phyloP scores from a whole-genome alignment of 1,284 basidiomycete genomes.

The Coniferiporia sulphurascens region DNA sequence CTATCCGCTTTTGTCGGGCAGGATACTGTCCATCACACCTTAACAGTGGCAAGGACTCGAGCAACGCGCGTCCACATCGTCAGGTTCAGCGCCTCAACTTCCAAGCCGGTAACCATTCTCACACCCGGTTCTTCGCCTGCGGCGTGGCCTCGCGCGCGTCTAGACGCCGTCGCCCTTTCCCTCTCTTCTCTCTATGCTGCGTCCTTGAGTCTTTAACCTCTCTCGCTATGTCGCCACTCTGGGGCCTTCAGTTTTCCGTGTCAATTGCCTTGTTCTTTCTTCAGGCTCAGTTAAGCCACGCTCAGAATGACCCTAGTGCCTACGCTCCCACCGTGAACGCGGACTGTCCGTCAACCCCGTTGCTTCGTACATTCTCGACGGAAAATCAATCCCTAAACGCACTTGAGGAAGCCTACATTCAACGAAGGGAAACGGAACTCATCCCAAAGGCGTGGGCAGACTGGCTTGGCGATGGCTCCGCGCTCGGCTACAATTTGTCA shows the following conservation, averaged over 20 bases:
- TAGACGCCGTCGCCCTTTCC: no score
- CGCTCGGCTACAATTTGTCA: slow-evolving; percentile 46
- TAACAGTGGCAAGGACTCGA: no score
- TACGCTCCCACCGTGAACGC: slow-evolving; percentile 2
- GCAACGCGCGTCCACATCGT: no score
- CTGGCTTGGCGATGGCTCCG: slow-evolving; percentile 51
- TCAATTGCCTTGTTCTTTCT: neutral
- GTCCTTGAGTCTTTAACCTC: neutral
- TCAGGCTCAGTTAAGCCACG: neutral
- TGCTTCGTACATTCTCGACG: slow-evolving; percentile 49
- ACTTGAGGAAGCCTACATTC: slow-evolving; percentile 40
- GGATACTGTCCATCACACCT: no score
- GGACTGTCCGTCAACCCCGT: slow-evolving; percentile 14
- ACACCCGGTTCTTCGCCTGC: no score
- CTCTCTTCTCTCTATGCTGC: no score
- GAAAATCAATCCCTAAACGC: slow-evolving; percentile 47
- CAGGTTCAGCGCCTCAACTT: no score
- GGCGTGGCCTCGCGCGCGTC: no score
- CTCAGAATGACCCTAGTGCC: neutral
- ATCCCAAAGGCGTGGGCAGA: slow-evolving; percentile 44
- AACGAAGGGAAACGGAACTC: neutral
- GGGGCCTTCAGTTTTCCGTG: neutral
- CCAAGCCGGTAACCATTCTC: no score
- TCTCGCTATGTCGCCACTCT: neutral
- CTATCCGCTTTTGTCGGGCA: no score